Evolutionary conservation across 371 early-diverging fungal genomes (phyloP).

Genomic region (Rhizopus stolonifer): DNA sequence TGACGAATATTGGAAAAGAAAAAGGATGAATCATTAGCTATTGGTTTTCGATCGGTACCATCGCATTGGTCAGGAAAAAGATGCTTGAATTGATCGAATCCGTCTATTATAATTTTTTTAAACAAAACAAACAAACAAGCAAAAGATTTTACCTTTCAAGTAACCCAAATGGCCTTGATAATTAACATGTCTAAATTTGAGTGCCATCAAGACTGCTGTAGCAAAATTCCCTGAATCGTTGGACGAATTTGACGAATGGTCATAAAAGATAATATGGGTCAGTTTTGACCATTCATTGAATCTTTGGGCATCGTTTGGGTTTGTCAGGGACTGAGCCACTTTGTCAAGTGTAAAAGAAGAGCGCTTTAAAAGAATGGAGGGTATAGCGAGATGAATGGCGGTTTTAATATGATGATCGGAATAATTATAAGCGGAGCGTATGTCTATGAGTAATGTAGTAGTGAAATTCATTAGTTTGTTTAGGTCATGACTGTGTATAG

Average conservation of each 20-base stretch:
- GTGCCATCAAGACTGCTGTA: conserved; percentile 30
- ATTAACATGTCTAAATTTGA: conserved; percentile 14
- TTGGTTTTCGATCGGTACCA: neutral
- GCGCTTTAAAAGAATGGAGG: conserved; percentile 48
- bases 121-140: neutral
- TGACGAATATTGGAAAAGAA: conserved; percentile 42
- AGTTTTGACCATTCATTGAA: conserved; percentile 39
- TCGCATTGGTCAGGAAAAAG: conserved; percentile 26
- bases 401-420: conserved; percentile 31
- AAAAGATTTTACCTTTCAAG: conserved; percentile 24
- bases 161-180: conserved; percentile 21
- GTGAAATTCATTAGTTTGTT: conserved; percentile 1
- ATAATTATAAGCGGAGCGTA: conserved; percentile 40
- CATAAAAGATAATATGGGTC: conserved; percentile 48
- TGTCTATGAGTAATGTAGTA: conserved; percentile 44
- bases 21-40: conserved; percentile 17
- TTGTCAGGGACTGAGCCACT: conserved; percentile 39
- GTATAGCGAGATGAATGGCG: conserved; percentile 46
- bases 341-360: conserved; percentile 45
- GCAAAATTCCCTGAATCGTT: conserved; percentile 37
- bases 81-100: conserved; percentile 23
- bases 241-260: conserved; percentile 38
- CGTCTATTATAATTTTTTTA: conserved; percentile 20
- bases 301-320: conserved; percentile 18
- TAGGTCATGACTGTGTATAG: conserved; percentile 7